Evolutionary conservation across 2,329 filamentous ascomycete genomes (phyloP).

Genomic region (Curvularia spicifera): DNA sequence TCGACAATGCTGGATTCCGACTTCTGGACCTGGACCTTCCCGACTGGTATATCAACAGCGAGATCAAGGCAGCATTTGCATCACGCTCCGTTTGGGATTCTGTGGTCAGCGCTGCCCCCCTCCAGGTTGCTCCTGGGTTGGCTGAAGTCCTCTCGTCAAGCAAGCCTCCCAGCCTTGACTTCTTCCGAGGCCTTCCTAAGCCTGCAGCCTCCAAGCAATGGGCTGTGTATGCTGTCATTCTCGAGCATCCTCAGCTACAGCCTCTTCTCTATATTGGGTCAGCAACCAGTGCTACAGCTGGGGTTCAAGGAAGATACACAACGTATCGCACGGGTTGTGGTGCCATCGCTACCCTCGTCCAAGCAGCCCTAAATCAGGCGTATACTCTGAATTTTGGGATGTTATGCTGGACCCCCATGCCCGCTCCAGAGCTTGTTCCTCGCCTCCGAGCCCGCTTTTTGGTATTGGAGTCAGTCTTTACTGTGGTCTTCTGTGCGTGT

Average conservation of each 20-base stretch:
- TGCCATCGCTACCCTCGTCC: not conserved
- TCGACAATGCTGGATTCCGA: not conserved
- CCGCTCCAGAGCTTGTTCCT: not conserved
- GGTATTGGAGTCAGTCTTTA: not conserved
- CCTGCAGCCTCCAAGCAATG: not conserved
- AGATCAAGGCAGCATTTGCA: not conserved
- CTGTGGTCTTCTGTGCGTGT: not conserved
- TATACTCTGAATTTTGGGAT: not conserved
- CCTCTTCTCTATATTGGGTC: not conserved
- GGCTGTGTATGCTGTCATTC: not conserved
- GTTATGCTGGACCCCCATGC: not conserved
- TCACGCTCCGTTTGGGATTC: not conserved
- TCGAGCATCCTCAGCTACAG: not conserved
- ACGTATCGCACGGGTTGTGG: not conserved
- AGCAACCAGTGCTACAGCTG: not conserved
- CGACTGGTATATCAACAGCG: not conserved
- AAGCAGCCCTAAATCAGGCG: not conserved
- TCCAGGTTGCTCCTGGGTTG: not conserved
- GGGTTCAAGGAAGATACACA: not conserved
- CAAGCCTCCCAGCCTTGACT: not conserved
- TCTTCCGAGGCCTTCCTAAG: not conserved
- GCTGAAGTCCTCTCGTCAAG: not conserved
- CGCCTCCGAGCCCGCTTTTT: not conserved
- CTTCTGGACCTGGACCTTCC: not conserved
- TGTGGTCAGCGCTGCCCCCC: not conserved